These are phyloP conservation scores for Aurantiochytrium sp. DNA, from an alignment of 108 stramenopile species.

Conservation along the genomic window DNA sequence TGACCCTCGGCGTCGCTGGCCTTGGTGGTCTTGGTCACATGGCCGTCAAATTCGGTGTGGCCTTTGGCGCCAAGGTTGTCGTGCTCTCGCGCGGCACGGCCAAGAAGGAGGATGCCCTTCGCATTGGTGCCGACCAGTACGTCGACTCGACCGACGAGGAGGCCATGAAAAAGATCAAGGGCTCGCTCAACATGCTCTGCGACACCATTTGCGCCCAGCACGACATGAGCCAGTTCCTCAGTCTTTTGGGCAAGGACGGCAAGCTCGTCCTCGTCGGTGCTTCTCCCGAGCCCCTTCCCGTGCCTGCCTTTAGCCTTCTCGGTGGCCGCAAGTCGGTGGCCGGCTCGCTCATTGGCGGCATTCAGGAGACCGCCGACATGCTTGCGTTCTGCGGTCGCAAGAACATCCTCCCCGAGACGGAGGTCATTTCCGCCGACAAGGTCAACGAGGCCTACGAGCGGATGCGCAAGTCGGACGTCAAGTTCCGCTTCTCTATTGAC, in stretches of 20 bases:
- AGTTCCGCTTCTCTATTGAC: slow-evolving; percentile 11
- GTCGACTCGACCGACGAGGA: slow-evolving; percentile 35
- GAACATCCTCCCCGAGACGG: slow-evolving; percentile 42
- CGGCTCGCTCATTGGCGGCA: slow-evolving; percentile 51
- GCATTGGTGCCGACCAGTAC: slow-evolving; percentile 35
- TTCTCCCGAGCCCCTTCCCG: background rate
- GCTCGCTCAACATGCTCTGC: slow-evolving; percentile 44
- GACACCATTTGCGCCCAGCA: slow-evolving; percentile 43
- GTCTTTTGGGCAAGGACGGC: slow-evolving; percentile 34
- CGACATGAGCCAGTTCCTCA: slow-evolving; percentile 27
- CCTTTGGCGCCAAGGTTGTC: slow-evolving; percentile 40
- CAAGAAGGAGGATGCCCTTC: slow-evolving; percentile 41
- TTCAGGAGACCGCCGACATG: slow-evolving; percentile 48
- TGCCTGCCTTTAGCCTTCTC: slow-evolving; percentile 19
- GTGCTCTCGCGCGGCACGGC: slow-evolving; percentile 37
- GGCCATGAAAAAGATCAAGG: slow-evolving; percentile 28
- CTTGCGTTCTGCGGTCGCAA: slow-evolving; percentile 51
- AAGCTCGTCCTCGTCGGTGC: slow-evolving; percentile 33
- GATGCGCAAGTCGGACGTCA: background rate
- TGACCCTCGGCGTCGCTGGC: slow-evolving; percentile 49
- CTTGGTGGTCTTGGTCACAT: slow-evolving; percentile 60
- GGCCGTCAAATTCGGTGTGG: slow-evolving; percentile 51
- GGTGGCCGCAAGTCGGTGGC: slow-evolving; percentile 18
- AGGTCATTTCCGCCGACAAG: slow-evolving; percentile 28
- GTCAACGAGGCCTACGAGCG: background rate